Conservation (phyloP, 768 basidiomycete species). For the Naganishia friedmannii region DNA sequence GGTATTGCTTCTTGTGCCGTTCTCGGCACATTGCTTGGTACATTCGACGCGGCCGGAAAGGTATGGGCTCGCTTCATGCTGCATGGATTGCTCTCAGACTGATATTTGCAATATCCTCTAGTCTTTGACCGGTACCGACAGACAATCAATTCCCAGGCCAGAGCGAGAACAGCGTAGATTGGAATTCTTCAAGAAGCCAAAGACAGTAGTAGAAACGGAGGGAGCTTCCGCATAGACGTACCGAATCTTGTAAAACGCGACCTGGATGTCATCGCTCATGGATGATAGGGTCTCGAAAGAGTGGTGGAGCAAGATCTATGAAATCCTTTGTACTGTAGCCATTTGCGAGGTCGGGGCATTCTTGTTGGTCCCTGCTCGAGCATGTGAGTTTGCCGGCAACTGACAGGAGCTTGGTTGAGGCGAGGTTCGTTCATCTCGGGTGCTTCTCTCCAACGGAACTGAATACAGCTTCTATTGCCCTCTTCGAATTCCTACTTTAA, state of each 20-base stretch:
- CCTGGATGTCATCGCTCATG: not conserved
- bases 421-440: too few species aligned
- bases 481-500: too few species aligned
- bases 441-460: too few species aligned
- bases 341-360: not conserved
- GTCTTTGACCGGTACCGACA: conserved; percentile 46
- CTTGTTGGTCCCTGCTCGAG: too few species aligned
- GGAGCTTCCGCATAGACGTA: conserved; percentile 7
- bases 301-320: not conserved
- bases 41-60: conserved; percentile 74
- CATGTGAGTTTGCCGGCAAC: too few species aligned
- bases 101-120: conserved; percentile 28
- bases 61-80: conserved; percentile 33
- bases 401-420: too few species aligned
- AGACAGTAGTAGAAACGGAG: conserved; percentile 17
- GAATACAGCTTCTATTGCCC: too few species aligned
- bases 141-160: conserved; percentile 40
- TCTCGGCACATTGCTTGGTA: conserved; percentile 74
- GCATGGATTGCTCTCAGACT: conserved; percentile 37
- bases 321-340: conserved; percentile 1
- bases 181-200: conserved; percentile 74
- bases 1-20: conserved; percentile 74
- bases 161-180: conserved; percentile 67
- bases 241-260: not conserved
- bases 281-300: not conserved